Conservation (phyloP, 345 rosid species). For the Excoecaria agallocha region DNA sequence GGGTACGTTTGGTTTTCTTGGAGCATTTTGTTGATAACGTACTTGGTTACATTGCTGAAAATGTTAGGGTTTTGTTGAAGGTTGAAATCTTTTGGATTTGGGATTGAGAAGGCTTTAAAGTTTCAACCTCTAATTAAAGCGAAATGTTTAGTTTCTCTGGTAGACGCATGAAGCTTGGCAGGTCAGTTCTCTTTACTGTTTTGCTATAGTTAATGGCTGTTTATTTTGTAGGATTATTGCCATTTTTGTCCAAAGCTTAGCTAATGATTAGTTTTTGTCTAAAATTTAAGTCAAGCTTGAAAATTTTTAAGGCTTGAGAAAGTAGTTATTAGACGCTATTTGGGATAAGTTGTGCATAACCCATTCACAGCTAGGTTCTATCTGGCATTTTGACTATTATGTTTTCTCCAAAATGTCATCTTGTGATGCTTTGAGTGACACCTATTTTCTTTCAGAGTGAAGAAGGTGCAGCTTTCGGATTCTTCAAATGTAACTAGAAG, state of each 20-base stretch:
- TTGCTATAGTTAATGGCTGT: background rate
- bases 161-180: conserved; percentile 88
- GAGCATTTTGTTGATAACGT: conserved; percentile 3
- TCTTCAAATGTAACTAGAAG: conserved; percentile 64
- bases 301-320: background rate
- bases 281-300: background rate
- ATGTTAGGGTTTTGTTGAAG: conserved; percentile 14
- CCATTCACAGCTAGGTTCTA: background rate
- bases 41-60: background rate
- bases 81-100: background rate
- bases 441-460: conserved; percentile 49
- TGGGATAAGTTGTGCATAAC: background rate
- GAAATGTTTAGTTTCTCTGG: conserved; percentile 84
- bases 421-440: conserved; percentile 9
- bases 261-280: background rate
- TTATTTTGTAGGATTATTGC: background rate
- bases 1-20: background rate
- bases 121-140: conserved; percentile 10
- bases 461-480: conserved; percentile 96
- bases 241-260: background rate
- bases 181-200: conserved; percentile 40
- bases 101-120: background rate
- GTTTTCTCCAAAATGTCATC: background rate
- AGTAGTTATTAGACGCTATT: background rate
- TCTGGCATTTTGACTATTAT: no score